Evolutionary conservation across 352 stramenopile species (phyloP).

Genomic region (Globisporangium spinosum): DNA sequence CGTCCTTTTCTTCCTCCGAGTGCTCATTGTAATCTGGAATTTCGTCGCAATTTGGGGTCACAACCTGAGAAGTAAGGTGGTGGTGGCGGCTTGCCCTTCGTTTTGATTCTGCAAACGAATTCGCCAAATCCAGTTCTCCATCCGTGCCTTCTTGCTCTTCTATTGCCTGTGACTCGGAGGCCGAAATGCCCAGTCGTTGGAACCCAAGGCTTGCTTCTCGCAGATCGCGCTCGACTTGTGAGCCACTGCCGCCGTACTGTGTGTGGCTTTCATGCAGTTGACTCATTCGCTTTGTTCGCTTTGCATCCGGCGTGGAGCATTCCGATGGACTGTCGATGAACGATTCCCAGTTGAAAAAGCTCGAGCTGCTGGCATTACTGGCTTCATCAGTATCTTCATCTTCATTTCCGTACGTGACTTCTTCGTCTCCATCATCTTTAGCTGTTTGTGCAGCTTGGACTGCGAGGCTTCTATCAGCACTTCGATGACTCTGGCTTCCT

Average conservation of each 20-base stretch:
- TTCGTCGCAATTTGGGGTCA: neutral
- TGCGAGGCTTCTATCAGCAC: neutral
- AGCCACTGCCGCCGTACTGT: neutral
- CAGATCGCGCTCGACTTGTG: conserved; percentile 5
- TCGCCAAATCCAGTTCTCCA: conserved; percentile 14
- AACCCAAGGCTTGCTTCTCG: neutral
- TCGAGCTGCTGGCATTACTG: conserved; percentile 16
- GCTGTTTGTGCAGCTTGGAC: neutral
- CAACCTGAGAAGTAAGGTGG: neutral
- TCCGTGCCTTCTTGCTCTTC: neutral
- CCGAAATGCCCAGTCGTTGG: conserved; percentile 5
- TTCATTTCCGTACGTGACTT: neutral
- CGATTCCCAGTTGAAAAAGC: conserved; percentile 55
- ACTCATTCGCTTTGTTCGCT: conserved; percentile 19
- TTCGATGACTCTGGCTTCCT: neutral
- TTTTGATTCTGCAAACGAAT: conserved; percentile 1
- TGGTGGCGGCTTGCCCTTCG: neutral
- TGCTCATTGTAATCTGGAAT: conserved; percentile 8
- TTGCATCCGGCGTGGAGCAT: conserved; percentile 24
- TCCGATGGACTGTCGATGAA: conserved; percentile 61
- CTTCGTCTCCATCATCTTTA: neutral
- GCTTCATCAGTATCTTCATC: conserved; percentile 12
- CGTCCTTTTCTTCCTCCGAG: conserved; percentile 21
- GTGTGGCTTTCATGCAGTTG: neutral
- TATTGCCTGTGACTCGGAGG: neutral